Percentiles rank a stretch among this genome's conserved stretches.
Conservation (phyloP, 163 green algal species). For the Trebouxiophyceae sp. region DNA sequence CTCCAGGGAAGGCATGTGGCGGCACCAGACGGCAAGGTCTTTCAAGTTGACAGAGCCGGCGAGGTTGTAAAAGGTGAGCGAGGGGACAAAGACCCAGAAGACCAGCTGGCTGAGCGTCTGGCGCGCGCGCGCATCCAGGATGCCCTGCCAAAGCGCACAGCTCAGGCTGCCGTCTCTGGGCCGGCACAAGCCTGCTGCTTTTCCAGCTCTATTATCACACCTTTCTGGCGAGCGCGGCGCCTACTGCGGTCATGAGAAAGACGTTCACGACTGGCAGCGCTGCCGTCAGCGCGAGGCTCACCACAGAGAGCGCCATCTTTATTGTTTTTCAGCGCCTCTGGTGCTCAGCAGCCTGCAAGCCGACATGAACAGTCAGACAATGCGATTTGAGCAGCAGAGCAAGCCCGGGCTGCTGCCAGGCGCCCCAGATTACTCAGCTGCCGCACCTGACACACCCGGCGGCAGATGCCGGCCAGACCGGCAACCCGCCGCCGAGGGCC, state of each 20-base stretch:
- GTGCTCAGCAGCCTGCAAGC: too few relatives aligned
- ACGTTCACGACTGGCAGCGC: slow-evolving; percentile 16
- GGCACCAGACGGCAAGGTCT: slow-evolving; percentile 27
- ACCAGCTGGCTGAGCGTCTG: slow-evolving; percentile 29
- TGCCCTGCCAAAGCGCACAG: slow-evolving; percentile 22
- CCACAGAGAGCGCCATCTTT: neutral
- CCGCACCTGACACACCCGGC: too few relatives aligned
- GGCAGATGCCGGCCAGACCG: too few relatives aligned
- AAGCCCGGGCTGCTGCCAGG: too few relatives aligned
- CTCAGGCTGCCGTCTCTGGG: neutral
- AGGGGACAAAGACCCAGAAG: slow-evolving; percentile 48
- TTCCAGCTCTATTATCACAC: slow-evolving; percentile 1
- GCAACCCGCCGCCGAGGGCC: too few relatives aligned
- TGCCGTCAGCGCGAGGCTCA: slow-evolving; percentile 8
- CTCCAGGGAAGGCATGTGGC: too few relatives aligned
- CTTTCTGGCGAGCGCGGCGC: slow-evolving; percentile 7
- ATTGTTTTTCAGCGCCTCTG: neutral
- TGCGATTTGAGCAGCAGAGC: too few relatives aligned
- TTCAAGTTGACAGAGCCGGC: slow-evolving; percentile 25
- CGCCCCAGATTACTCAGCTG: too few relatives aligned
- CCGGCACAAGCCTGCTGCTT: slow-evolving; percentile 19
- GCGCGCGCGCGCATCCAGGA: slow-evolving; percentile 29
- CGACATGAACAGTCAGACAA: too few relatives aligned
- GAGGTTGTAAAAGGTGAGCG: slow-evolving; percentile 47
- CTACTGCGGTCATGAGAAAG: slow-evolving; percentile 9